Percentiles rank a stretch among this genome's conserved stretches.
Evolutionary conservation across 345 rosid species (phyloP).

Genomic region (Viola odorata): DNA sequence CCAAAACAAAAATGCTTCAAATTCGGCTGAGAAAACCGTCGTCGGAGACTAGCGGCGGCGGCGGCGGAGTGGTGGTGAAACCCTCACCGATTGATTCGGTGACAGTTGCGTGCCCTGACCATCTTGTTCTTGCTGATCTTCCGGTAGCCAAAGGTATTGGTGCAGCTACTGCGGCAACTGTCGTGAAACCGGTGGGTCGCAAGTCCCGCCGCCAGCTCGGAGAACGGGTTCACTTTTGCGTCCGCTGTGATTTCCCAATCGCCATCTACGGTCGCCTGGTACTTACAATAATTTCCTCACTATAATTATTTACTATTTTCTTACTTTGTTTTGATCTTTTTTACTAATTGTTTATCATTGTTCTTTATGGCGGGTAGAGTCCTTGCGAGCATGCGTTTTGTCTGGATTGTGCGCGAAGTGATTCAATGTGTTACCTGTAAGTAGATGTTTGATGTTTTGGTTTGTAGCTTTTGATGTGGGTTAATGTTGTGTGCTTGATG

Average conservation of each 20-base stretch:
- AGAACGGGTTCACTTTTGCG: conserved; percentile 94
- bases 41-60: conserved; percentile 40
- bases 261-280: conserved; percentile 97
- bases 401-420: conserved; percentile 92
- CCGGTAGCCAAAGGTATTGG: conserved; percentile 98
- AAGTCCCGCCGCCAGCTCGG: conserved; percentile 92
- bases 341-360: background rate
- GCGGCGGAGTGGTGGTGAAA: conserved; percentile 27
- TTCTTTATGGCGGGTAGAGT: conserved; percentile 42
- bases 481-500: too few species aligned
- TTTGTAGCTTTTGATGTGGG: too few species aligned
- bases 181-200: conserved; percentile 65
- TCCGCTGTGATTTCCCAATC: conserved; percentile 89
- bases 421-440: conserved; percentile 95
- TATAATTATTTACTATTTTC: background rate
- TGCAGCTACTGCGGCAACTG: conserved; percentile 53
- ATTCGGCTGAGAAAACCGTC: conserved; percentile 70
- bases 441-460: conserved; percentile 17
- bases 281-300: conserved; percentile 1
- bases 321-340: background rate
- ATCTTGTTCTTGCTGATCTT: conserved; percentile 93
- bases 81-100: conserved; percentile 63
- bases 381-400: conserved; percentile 97
- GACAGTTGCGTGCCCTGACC: conserved; percentile 93
- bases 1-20: conserved; percentile 50